A percentile compares a stretch with the other conserved stretches of the same genome.
Conservation (phyloP, 2,329 filamentous ascomycete genomes). For the Colletotrichum tropicale region DNA sequence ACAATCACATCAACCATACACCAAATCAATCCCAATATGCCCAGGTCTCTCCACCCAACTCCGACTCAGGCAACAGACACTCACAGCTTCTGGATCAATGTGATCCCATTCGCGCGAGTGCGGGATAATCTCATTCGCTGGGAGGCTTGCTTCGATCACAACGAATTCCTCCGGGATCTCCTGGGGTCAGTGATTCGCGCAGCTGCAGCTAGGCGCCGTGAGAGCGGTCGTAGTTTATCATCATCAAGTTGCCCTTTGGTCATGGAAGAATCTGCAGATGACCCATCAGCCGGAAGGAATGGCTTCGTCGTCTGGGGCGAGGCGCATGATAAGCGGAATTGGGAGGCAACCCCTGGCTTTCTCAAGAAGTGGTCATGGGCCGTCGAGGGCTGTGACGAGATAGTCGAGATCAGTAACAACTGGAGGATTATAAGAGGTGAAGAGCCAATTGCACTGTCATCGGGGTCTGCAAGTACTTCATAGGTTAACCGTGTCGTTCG, state of each 20-base stretch:
- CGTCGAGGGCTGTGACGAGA: conserved; percentile 23
- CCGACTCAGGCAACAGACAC: neutral
- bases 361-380: conserved; percentile 25
- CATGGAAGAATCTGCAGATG: neutral
- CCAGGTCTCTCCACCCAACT: neutral
- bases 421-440: conserved; percentile 26
- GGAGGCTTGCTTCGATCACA: conserved; percentile 4
- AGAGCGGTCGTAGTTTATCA: neutral
- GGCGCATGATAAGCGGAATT: conserved; percentile 21
- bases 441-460: neutral
- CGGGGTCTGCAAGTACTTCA: rapidly evolving
- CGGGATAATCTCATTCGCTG: conserved; percentile 16
- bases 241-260: neutral
- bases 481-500: too few relatives aligned
- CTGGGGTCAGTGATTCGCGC: neutral
- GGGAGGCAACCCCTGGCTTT: conserved; percentile 28
- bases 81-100: conserved; percentile 11
- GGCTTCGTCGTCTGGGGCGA: conserved; percentile 29
- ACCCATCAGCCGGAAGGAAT: neutral
- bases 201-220: neutral
- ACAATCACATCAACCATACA: neutral
- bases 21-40: conserved; percentile 11
- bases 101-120: conserved; percentile 7
- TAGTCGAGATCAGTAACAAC: conserved; percentile 22
- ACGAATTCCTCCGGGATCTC: conserved; percentile 1